Base-by-base conservation (phyloP, 2,329 filamentous ascomycete species). In the Neurospora crassa region DNA sequence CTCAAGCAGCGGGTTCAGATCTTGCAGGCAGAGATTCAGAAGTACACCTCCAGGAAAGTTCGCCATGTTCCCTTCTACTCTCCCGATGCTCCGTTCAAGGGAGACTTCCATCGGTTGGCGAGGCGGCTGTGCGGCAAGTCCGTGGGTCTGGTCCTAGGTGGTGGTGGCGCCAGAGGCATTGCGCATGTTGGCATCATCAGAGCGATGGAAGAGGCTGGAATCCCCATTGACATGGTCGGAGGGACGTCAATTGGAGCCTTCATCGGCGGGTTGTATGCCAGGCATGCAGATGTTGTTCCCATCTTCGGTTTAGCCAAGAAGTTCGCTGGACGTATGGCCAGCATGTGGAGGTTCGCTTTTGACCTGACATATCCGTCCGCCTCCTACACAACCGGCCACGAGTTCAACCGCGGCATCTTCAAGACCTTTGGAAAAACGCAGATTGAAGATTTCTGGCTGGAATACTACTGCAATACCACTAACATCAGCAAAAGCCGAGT, bases 401-500 rank as follows among this genome's bases (percentile, higher is more conserved):
- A 99, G 78, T 99, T 99, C 87, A 99, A 99, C 77, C 92, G 96
- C 7, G 96, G 96, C 53, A 97, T 99, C 74, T 99, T 97, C 88
- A 99, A 99, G 81, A 94, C 95, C 0, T 97, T 99, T 79, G 96
- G 94, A 16, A 93, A 97, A 77, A 92, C 93, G 11, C 96, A 98
- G 79, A 98, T 99, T 71, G 96, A 99, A 81, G 96, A 99, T 80
- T 99, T 98, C 78, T 99, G 96, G 96, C 87, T 99, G 12, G 94
- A 97, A 76, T 99, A 93, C 80, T 99, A 99, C 83, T 99, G 96
- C 86, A 99, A 99, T 82, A 98, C 96, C 0, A 99, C 96, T 45
- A 99, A 98, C 80, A 98, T 99, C 82, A 96, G 92, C 83, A 96
- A 97, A 80, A 96, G 92, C 73, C 88, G 95, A 24, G 89, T 89